These are phyloP conservation scores for Laguncularia racemosa DNA, from an alignment of 345 rosid genomes.

Conservation along the genomic window DNA sequence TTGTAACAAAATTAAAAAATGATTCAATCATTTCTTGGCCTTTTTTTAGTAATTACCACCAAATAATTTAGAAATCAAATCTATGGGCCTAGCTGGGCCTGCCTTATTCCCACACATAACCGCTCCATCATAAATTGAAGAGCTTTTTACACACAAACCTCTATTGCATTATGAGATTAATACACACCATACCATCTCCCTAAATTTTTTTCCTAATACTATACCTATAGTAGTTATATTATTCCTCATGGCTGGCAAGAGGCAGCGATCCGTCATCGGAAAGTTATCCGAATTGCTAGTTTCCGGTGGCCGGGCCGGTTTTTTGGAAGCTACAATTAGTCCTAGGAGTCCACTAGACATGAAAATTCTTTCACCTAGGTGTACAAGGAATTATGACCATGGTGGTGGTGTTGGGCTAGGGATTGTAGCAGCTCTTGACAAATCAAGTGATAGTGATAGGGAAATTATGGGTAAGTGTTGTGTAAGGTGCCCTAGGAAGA, in stretches of 20 bases:
- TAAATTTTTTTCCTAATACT: too few species aligned
- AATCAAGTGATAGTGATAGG: constrained; percentile 20
- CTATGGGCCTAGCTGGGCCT: too few species aligned
- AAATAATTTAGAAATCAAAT: too few species aligned
- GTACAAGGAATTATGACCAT: constrained; percentile 35
- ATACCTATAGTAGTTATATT: too few species aligned
- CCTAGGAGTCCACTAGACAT: constrained; percentile 68
- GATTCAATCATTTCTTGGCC: not conserved
- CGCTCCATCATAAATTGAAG: too few species aligned
- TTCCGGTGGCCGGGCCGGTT: constrained; percentile 37
- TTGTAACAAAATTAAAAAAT: not conserved
- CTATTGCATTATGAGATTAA: too few species aligned
- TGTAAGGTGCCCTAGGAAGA: constrained; percentile 12
- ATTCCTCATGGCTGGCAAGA: constrained; percentile 41
- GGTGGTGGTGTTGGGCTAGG: constrained; percentile 79
- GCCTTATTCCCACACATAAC: too few species aligned
- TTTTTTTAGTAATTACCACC: too few species aligned
- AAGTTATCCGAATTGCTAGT: constrained; percentile 58
- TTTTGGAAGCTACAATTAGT: constrained; percentile 33
- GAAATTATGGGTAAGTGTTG: constrained; percentile 21
- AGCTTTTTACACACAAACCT: too few species aligned
- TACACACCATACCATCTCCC: too few species aligned
- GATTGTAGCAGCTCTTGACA: constrained; percentile 72
- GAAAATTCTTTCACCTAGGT: constrained; percentile 53
- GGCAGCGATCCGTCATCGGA: constrained; percentile 66